A percentile compares a stretch with the other conserved stretches of the same genome.
These are phyloP conservation scores for Microglena sp. DNA, from an alignment of 139 green algal species.

Conservation along the genomic window DNA sequence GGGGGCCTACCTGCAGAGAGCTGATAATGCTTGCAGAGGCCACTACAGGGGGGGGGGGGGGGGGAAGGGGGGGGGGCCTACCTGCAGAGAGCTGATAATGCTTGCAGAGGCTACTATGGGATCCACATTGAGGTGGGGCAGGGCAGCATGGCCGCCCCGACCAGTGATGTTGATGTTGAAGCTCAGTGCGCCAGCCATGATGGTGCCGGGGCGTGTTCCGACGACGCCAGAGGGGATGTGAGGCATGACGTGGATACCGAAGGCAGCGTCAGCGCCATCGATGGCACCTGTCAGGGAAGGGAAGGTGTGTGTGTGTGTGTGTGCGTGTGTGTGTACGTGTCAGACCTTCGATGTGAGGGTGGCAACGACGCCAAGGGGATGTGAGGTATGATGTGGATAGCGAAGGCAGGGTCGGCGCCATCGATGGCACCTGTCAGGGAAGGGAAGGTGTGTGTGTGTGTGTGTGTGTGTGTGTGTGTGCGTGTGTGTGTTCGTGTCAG, in stretches of 20 bases:
- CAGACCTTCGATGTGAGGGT: too few species aligned
- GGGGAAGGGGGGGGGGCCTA: slow-evolving; percentile 47
- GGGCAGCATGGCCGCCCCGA: slow-evolving; percentile 72
- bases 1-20: too few species aligned
- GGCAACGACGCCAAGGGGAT: too few species aligned
- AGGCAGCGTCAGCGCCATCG: slow-evolving; percentile 24
- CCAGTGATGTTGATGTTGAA: slow-evolving; percentile 63
- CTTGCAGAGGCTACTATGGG: slow-evolving; percentile 62
- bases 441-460: too few species aligned
- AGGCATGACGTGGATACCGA: slow-evolving; percentile 80
- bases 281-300: neutral
- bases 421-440: neutral
- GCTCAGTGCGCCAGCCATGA: slow-evolving; percentile 65
- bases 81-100: slow-evolving; percentile 62
- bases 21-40: too few species aligned
- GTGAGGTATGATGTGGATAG: slow-evolving; percentile 1
- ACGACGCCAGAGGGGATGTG: slow-evolving; percentile 47
- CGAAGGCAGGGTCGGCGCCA: slow-evolving; percentile 12
- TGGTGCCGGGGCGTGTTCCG: slow-evolving; percentile 44
- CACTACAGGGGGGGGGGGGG: too few species aligned
- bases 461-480: too few species aligned
- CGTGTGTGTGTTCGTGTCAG: too few species aligned
- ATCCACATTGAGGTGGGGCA: slow-evolving; percentile 73
- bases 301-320: too few species aligned
- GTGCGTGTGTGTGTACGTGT: too few species aligned